Conservation (phyloP, 352 stramenopile species). For the Plasmopara halstedii region DNA sequence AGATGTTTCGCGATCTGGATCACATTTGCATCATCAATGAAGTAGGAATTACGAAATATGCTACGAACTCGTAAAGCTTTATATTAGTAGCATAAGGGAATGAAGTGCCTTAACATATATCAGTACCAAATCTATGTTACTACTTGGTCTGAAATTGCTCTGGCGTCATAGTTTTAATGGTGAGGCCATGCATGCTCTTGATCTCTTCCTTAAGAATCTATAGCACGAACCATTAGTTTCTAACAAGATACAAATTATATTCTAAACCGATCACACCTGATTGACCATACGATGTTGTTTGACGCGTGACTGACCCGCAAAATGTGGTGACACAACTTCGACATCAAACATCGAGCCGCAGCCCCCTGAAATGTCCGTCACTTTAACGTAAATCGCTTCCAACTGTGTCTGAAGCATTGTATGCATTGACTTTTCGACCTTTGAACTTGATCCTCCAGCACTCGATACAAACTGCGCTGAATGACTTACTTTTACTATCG, state of each 20-base stretch:
- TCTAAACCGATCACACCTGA: constrained; percentile 29
- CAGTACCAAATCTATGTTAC: background rate
- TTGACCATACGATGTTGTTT: constrained; percentile 86
- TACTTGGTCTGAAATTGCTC: constrained; percentile 68
- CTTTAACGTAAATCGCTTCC: constrained; percentile 70
- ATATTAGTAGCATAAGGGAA: background rate
- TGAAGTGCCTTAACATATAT: background rate
- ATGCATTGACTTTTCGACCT: constrained; percentile 72
- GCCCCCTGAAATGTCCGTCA: constrained; percentile 82
- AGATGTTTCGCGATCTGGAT: constrained; percentile 92
- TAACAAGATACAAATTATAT: background rate
- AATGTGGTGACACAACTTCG: constrained; percentile 73
- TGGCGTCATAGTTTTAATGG: constrained; percentile 72
- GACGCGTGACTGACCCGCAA: constrained; percentile 72
- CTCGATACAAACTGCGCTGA: constrained; percentile 14
- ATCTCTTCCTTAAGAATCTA: constrained; percentile 81
- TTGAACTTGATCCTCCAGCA: constrained; percentile 14
- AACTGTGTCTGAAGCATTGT: constrained; percentile 42
- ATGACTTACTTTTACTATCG: constrained; percentile 1
- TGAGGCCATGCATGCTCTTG: constrained; percentile 81
- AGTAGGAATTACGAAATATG: constrained; percentile 84
- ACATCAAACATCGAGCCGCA: constrained; percentile 88
- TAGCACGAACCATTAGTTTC: background rate
- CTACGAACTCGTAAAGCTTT: constrained; percentile 32
- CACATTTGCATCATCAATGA: constrained; percentile 95